phyloP scores from a whole-genome alignment of 257 asterid genomes.

The Plantago major region DNA sequence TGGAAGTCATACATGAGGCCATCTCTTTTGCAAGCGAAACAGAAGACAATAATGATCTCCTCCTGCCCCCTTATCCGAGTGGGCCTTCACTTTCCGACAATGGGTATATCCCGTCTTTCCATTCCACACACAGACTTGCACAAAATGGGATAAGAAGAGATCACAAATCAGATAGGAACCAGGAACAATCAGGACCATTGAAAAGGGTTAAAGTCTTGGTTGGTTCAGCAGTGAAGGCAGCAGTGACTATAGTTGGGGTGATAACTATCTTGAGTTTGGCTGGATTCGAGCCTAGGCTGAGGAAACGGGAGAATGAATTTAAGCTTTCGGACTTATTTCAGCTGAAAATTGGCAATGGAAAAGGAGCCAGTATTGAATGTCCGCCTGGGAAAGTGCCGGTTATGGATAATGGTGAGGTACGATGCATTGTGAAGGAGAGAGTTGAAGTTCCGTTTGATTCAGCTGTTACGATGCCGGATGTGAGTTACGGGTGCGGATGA shows the following conservation, averaged over 20 bases:
- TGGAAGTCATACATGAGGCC: slow-evolving; percentile 81
- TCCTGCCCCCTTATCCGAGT: slow-evolving; percentile 94
- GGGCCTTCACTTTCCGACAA: slow-evolving; percentile 53
- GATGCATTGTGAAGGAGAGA: slow-evolving; percentile 84
- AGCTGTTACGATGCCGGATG: slow-evolving; percentile 65
- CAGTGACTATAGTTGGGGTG: slow-evolving; percentile 62
- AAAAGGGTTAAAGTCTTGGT: slow-evolving; percentile 32
- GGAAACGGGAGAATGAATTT: slow-evolving; percentile 48
- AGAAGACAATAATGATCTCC: slow-evolving; percentile 73
- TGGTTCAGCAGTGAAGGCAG: slow-evolving; percentile 59
- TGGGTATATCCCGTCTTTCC: slow-evolving; percentile 38
- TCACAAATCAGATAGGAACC: slow-evolving; percentile 23
- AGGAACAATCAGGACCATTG: slow-evolving; percentile 27
- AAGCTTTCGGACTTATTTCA: slow-evolving; percentile 40
- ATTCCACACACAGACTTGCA: slow-evolving; percentile 32
- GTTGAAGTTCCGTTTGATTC: slow-evolving; percentile 85
- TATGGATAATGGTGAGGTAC: slow-evolving; percentile 66
- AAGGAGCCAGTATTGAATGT: slow-evolving; percentile 27
- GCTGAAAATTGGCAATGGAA: slow-evolving; percentile 28
- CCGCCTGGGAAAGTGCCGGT: slow-evolving; percentile 76
- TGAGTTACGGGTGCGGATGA: slow-evolving; percentile 90
- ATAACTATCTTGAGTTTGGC: slow-evolving; percentile 63
- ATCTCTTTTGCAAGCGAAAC: slow-evolving; percentile 79
- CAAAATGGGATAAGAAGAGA: slow-evolving; percentile 39
- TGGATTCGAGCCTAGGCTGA: slow-evolving; percentile 65